Conservation (phyloP, 495 filamentous ascomycete species). For the Trichoderma asperelloides region DNA sequence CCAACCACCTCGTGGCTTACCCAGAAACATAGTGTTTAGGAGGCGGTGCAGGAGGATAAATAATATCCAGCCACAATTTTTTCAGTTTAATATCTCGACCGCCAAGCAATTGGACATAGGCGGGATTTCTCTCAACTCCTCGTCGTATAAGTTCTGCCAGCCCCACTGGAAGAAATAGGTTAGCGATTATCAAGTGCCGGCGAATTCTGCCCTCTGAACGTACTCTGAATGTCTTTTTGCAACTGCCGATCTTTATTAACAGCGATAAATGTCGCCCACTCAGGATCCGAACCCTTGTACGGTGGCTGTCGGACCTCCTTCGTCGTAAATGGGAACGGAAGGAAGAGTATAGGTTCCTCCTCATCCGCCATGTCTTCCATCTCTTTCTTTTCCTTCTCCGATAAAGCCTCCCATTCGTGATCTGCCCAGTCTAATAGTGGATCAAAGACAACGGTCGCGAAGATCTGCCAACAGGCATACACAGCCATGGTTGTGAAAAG, state of each 20-base stretch:
- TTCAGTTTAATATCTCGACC: slow-evolving; percentile 20
- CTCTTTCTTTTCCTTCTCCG: slow-evolving; percentile 20
- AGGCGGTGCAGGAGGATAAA: slow-evolving; percentile 31
- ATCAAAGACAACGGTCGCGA: slow-evolving; percentile 28
- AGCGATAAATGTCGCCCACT: slow-evolving; percentile 59
- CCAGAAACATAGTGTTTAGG: slow-evolving; percentile 31
- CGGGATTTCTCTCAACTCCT: slow-evolving; percentile 10
- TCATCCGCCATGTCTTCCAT: slow-evolving; percentile 24
- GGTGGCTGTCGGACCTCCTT: slow-evolving; percentile 28
- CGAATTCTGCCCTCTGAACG: slow-evolving; percentile 8
- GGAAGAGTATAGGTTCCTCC: slow-evolving; percentile 38
- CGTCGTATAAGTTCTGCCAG: slow-evolving; percentile 20
- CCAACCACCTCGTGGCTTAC: slow-evolving; percentile 19
- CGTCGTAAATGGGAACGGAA: slow-evolving; percentile 51
- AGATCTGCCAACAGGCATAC: slow-evolving; percentile 28
- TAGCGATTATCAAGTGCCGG: neutral
- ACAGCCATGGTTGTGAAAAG: slow-evolving; percentile 28
- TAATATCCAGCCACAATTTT: slow-evolving; percentile 30
- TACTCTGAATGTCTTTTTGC: slow-evolving; percentile 43
- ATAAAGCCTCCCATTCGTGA: slow-evolving; percentile 14
- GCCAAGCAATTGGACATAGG: slow-evolving; percentile 11
- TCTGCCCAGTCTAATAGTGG: slow-evolving; percentile 16
- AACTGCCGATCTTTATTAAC: slow-evolving; percentile 44
- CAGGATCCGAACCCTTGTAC: slow-evolving; percentile 57
- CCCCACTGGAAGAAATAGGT: slow-evolving; percentile 15